These are phyloP conservation scores for Hanseniaspora occidentalis DNA, from an alignment of 805 yeast genomes.

Conservation along the genomic window DNA sequence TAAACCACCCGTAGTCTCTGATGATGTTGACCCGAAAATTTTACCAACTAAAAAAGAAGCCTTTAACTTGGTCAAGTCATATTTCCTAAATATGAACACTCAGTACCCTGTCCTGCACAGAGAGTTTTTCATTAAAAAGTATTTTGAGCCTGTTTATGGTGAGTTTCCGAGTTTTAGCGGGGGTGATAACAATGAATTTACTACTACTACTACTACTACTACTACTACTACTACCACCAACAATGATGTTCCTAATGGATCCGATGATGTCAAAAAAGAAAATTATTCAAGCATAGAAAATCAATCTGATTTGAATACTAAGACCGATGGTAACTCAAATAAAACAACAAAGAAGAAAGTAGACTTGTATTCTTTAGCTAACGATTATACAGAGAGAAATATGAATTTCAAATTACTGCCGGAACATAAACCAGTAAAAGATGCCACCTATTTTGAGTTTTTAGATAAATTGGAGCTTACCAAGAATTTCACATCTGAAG, in stretches of 20 bases:
- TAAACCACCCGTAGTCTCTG: slow-evolving; percentile 13
- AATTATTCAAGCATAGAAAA: too few relatives aligned
- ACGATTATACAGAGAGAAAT: slow-evolving; percentile 36
- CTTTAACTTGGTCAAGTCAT: slow-evolving; percentile 46
- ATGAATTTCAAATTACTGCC: slow-evolving; percentile 22
- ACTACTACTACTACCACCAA: too few relatives aligned
- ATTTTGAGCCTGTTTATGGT: slow-evolving; percentile 78
- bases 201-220: too few relatives aligned
- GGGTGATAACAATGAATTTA: too few relatives aligned
- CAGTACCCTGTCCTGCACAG: slow-evolving; percentile 79
- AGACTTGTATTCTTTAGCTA: slow-evolving; percentile 34
- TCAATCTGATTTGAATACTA: too few relatives aligned
- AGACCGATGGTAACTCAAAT: neutral
- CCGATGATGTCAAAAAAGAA: too few relatives aligned
- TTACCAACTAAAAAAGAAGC: slow-evolving; percentile 67
- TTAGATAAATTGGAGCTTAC: neutral
- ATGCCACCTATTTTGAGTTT: neutral
- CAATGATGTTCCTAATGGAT: too few relatives aligned
- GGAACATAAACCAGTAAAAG: slow-evolving; percentile 7
- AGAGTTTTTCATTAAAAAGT: slow-evolving; percentile 52
- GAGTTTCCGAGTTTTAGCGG: slow-evolving; percentile 31
- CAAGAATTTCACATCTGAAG: neutral
- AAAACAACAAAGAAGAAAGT: neutral
- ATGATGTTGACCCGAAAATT: slow-evolving; percentile 14
- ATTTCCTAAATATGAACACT: slow-evolving; percentile 69